Conservation (phyloP, 345 rosid genomes). For the Moringa oleifera region DNA sequence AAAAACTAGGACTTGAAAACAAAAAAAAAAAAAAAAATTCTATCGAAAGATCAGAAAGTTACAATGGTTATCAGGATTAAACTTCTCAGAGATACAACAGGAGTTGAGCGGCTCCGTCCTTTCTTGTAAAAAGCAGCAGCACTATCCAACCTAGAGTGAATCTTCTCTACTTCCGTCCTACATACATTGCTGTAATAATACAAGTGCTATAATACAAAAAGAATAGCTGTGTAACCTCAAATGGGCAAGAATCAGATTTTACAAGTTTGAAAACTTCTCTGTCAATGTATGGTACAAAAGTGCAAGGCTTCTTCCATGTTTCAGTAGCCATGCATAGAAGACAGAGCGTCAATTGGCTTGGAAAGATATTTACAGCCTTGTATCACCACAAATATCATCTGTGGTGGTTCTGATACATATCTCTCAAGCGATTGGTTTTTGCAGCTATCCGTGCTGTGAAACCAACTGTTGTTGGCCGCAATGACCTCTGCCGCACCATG, state of each 20-base stretch:
- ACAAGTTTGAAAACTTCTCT: background rate
- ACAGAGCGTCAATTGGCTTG: background rate
- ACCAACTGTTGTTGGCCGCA: constrained; percentile 71
- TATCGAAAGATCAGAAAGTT: too few relatives aligned
- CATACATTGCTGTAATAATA: too few relatives aligned
- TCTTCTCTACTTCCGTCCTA: too few relatives aligned
- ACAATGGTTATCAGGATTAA: too few relatives aligned
- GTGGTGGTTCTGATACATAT: constrained; percentile 5
- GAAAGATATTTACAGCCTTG: constrained; percentile 6
- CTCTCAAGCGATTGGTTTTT: constrained; percentile 1
- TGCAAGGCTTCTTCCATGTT: background rate
- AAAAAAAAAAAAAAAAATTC: too few relatives aligned
- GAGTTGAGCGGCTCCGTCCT: too few relatives aligned
- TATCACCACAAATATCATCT: constrained; percentile 10
- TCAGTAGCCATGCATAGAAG: background rate
- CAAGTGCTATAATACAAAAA: too few relatives aligned
- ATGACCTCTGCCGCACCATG: constrained; percentile 72
- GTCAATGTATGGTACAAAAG: too few relatives aligned
- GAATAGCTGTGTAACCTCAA: background rate
- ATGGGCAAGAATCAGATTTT: constrained; percentile 14
- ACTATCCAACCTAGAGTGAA: too few relatives aligned
- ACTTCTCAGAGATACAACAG: too few relatives aligned
- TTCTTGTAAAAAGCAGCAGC: too few relatives aligned
- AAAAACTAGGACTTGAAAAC: too few relatives aligned
- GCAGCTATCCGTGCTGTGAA: constrained; percentile 60